Percentiles rank a stretch among this genome's conserved stretches.
Evolutionary conservation across 108 stramenopile genomes (phyloP).

Genomic region (Cyclotella choctawhatcheeana): DNA sequence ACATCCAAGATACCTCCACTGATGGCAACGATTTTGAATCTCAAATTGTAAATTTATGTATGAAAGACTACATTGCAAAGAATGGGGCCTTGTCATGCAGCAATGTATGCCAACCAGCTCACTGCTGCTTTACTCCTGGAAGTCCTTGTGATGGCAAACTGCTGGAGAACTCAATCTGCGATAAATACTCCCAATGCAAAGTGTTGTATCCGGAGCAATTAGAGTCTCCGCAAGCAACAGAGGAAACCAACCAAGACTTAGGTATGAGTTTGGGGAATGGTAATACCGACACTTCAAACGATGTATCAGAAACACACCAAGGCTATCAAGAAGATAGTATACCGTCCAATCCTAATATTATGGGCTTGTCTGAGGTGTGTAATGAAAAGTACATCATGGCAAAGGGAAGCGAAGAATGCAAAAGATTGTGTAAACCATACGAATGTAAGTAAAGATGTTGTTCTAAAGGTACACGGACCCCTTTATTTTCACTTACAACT

Average conservation of each 20-base stretch:
- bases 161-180: constrained; percentile 34
- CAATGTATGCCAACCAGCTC: constrained; percentile 43
- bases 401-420: not conserved
- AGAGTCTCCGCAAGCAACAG: constrained; percentile 27
- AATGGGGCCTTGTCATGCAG: constrained; percentile 45
- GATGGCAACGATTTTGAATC: constrained; percentile 22
- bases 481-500: not conserved
- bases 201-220: constrained; percentile 28
- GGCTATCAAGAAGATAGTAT: not conserved
- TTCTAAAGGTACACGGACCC: not conserved
- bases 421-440: constrained; percentile 2
- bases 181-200: constrained; percentile 25
- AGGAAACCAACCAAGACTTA: constrained; percentile 34
- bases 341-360: not conserved
- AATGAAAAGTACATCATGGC: not conserved
- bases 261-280: no score
- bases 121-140: constrained; percentile 43
- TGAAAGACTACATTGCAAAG: constrained; percentile 36
- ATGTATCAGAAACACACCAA: constrained; percentile 1
- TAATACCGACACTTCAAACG: no score
- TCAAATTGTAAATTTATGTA: constrained; percentile 25
- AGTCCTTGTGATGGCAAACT: constrained; percentile 28
- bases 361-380: constrained; percentile 1
- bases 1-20: constrained; percentile 24
- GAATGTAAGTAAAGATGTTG: constrained; percentile 1